Evolutionary conservation across 1,139 yeast genomes (phyloP).

Genomic region (Suhomyces ambrosiae): DNA sequence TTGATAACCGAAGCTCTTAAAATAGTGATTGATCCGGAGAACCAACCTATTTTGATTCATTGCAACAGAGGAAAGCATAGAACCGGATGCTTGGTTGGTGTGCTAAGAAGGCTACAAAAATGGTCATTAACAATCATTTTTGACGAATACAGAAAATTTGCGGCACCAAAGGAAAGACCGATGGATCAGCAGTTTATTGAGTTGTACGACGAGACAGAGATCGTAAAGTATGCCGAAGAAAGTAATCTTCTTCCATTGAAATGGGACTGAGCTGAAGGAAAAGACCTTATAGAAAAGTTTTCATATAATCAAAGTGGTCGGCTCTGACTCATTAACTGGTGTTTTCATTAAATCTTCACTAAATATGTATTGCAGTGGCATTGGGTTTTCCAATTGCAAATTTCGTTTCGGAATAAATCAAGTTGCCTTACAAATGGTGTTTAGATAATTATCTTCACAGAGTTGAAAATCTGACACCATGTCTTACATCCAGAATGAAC

Average conservation of each 20-base stretch:
- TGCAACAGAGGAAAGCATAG: conserved; percentile 96
- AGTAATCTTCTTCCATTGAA: conserved; percentile 64
- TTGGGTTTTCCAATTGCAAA: too few relatives aligned
- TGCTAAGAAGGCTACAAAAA: conserved; percentile 79
- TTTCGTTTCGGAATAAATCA: too few relatives aligned
- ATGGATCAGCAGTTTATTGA: conserved; percentile 95
- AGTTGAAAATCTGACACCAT: too few relatives aligned
- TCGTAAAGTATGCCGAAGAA: conserved; percentile 53
- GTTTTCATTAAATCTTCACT: too few relatives aligned
- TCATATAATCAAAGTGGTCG: too few relatives aligned
- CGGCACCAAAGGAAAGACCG: conserved; percentile 93
- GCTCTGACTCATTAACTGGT: too few relatives aligned
- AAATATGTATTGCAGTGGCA: too few relatives aligned
- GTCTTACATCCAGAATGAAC: too few relatives aligned
- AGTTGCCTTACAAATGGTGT: too few relatives aligned
- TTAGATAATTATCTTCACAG: too few relatives aligned
- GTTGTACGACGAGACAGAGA: conserved; percentile 69
- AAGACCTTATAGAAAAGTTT: background rate
- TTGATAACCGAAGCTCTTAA: conserved; percentile 79
- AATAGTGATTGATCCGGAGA: conserved; percentile 76
- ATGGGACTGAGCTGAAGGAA: conserved; percentile 50
- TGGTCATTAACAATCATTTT: conserved; percentile 94
- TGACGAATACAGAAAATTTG: conserved; percentile 91
- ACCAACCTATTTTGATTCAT: conserved; percentile 90
- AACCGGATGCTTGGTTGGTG: conserved; percentile 95